phyloP scores from a whole-genome alignment of 257 asterid genomes.

The Nicotiana knightiana region DNA sequence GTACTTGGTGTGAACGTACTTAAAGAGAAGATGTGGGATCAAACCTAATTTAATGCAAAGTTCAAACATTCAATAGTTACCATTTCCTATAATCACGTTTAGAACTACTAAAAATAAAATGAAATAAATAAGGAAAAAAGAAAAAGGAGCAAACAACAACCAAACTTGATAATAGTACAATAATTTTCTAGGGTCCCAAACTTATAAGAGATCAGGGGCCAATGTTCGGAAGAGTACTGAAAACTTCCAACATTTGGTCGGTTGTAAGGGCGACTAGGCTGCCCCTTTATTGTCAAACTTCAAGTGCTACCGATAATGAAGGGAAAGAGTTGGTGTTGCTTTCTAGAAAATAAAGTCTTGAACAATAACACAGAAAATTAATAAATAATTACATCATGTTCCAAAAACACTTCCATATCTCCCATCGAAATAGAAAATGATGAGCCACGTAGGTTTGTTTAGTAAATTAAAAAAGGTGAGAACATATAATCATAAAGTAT shows the following conservation, averaged over 20 bases:
- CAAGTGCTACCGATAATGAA: neutral
- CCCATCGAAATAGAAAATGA: neutral
- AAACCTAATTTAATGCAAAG: neutral
- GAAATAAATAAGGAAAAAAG: neutral
- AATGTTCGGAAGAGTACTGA: neutral
- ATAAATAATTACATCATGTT: neutral
- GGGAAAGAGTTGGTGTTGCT: neutral
- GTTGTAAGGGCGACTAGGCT: neutral
- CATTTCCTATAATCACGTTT: neutral
- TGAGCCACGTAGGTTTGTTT: neutral
- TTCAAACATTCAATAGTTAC: neutral
- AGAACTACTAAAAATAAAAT: neutral
- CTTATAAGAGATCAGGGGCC: neutral
- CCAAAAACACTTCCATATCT: neutral
- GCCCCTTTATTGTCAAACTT: neutral
- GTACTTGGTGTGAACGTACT: neutral
- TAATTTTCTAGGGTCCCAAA: neutral
- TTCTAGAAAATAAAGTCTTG: too few relatives aligned
- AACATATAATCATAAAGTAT: too few relatives aligned
- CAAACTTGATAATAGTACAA: neutral
- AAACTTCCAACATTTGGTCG: constrained; percentile 4
- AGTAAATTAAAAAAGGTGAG: too few relatives aligned
- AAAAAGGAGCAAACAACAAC: neutral
- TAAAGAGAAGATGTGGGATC: neutral
- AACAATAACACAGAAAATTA: too few relatives aligned